These are phyloP conservation scores for Nakazawaea peltata DNA, from an alignment of 805 yeast species.

Conservation along the genomic window DNA sequence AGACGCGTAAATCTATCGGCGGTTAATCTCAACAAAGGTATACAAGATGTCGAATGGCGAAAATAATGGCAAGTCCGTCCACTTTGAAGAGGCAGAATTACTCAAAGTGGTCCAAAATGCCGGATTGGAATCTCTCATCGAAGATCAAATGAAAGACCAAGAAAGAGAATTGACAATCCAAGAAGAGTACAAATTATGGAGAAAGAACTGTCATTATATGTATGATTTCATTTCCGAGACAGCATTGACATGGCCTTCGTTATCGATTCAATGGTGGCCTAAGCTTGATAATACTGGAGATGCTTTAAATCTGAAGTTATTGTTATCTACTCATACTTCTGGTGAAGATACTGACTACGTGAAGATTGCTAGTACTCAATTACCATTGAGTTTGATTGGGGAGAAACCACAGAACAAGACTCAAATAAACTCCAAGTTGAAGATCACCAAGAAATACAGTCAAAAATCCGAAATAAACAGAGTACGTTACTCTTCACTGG, in stretches of 20 bases:
- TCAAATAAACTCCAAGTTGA: slow-evolving; percentile 46
- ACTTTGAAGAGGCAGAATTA: background rate
- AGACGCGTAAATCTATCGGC: too few relatives aligned
- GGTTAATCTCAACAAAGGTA: too few relatives aligned
- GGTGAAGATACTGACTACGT: slow-evolving; percentile 60
- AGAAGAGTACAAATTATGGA: slow-evolving; percentile 74
- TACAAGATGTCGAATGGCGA: too few relatives aligned
- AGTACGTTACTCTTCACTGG: slow-evolving; percentile 63
- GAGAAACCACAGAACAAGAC: slow-evolving; percentile 3
- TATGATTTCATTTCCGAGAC: slow-evolving; percentile 79
- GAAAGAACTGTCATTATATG: slow-evolving; percentile 74
- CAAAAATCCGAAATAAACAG: slow-evolving; percentile 65
- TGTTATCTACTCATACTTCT: slow-evolving; percentile 69
- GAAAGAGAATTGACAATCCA: slow-evolving; percentile 37
- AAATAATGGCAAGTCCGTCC: too few relatives aligned
- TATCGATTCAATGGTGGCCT: slow-evolving; percentile 75
- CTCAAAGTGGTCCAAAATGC: background rate
- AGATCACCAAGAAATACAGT: slow-evolving; percentile 49
- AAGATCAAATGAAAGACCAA: slow-evolving; percentile 8
- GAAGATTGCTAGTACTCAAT: slow-evolving; percentile 53
- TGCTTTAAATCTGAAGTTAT: slow-evolving; percentile 38
- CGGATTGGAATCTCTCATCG: slow-evolving; percentile 3
- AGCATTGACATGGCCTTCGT: slow-evolving; percentile 74
- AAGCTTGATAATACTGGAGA: slow-evolving; percentile 17
- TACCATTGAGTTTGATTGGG: slow-evolving; percentile 38